Base-by-base conservation (phyloP, 2,329 filamentous ascomycete genomes). In the Penicillium sp. region DNA sequence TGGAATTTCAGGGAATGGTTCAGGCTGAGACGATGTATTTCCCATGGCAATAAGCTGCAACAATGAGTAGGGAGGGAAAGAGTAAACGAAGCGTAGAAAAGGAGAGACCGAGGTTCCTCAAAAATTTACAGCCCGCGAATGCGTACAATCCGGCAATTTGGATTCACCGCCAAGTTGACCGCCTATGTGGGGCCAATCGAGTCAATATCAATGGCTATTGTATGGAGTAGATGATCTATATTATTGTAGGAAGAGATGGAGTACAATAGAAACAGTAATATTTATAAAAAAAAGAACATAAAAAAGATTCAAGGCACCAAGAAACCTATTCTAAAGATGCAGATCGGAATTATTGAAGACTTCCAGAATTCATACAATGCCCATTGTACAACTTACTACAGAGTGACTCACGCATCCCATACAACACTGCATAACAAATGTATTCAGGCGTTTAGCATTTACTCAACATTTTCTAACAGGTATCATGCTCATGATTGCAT, bases 401-500 rank as follows among this genome's bases (percentile, higher is more conserved):
- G 9, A 33, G 44, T 19, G n/a, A 25, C 21, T n/a, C 13, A 39
- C 27, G 15, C 17, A 27, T n/a, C 3, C 21, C 8, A 49, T 27
- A 38, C 21, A 49, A 19, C 19, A 10, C 10, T 19, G 17, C 17
- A 27, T n/a, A 27, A 23, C 13, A 9, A 23, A 23, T 21, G 23
- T 43, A 27, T 27, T 7, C 17, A 29, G 42, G 25, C 8, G 2
- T 13, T 43, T 23, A 12, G 13, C 13, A 43, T 29, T 23, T 43
- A 43, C 19, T n/a, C 1, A 7, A 33, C 43, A 41, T 13, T 51
- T 19, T 3, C 17, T 25, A 13, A 29, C 35, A 41, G 49, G 21
- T 27, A 35, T 41, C 27, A 57, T 41, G 43, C 49, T 57, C 54
- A 47, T 57, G 43, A 43, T 57, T 54, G 53, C 45, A 52, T 36